A percentile compares a stretch with the other conserved stretches of the same genome.
Evolutionary conservation across 106 monocot species (phyloP).

Genomic region (Iris macrosiphon): DNA sequence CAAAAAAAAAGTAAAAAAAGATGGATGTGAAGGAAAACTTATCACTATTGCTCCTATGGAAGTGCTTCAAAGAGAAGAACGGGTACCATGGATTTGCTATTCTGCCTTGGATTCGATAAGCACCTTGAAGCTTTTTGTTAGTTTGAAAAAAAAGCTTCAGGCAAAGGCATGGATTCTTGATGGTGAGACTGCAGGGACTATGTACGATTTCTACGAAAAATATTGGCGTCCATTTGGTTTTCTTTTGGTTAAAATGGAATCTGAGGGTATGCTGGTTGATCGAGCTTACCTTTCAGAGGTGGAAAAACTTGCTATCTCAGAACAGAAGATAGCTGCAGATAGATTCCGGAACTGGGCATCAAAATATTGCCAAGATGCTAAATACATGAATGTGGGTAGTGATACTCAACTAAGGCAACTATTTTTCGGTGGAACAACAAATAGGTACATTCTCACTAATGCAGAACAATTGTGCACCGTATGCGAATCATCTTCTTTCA

Average conservation of each 20-base stretch:
- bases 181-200: constrained; percentile 37
- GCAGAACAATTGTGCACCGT: too few species aligned
- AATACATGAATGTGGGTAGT: constrained; percentile 96
- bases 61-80: constrained; percentile 78
- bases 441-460: constrained; percentile 66
- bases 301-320: constrained; percentile 70
- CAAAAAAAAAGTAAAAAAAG: constrained; percentile 88
- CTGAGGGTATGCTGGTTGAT: constrained; percentile 89
- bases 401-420: constrained; percentile 89
- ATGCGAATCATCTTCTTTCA: too few species aligned
- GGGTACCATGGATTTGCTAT: constrained; percentile 82
- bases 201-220: constrained; percentile 92
- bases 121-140: constrained; percentile 59
- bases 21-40: constrained; percentile 79
- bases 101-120: constrained; percentile 88
- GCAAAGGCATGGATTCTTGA: constrained; percentile 45
- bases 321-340: constrained; percentile 62
- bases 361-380: constrained; percentile 77
- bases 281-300: constrained; percentile 66
- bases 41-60: constrained; percentile 66
- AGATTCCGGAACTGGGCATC: constrained; percentile 88
- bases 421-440: constrained; percentile 83
- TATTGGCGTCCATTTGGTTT: constrained; percentile 94
- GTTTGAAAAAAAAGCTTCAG: constrained; percentile 64
- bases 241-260: constrained; percentile 85